phyloP scores from a whole-genome alignment of 441 rosid genomes.

The Metrosideros polymorpha region DNA sequence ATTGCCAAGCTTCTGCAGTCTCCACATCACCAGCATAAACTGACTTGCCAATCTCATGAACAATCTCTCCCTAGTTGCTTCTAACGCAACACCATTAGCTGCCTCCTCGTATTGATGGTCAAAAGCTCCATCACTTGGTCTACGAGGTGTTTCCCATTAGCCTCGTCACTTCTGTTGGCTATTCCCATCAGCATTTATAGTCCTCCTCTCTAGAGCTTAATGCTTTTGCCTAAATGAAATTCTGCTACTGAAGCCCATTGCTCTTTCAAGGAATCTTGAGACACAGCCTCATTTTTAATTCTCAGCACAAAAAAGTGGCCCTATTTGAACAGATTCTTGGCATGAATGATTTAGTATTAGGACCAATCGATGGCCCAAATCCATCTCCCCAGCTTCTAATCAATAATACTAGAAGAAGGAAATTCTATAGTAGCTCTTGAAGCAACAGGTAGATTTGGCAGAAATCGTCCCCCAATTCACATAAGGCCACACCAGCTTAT shows the following conservation, averaged over 20 bases:
- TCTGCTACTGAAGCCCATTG: not conserved
- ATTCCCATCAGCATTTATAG: not conserved
- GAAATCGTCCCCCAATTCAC: not conserved
- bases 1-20: not conserved
- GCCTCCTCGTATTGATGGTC: not conserved
- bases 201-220: not conserved
- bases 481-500: not conserved
- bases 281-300: not conserved
- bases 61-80: accelerated
- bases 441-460: not conserved
- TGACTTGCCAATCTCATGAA: not conserved
- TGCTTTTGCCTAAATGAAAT: not conserved
- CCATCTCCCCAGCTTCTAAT: not conserved
- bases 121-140: not conserved
- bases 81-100: not conserved
- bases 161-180: not conserved
- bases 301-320: no score
- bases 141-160: not conserved
- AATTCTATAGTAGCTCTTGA: not conserved
- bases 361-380: not conserved
- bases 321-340: not conserved
- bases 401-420: not conserved
- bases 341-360: not conserved
- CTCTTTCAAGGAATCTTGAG: not conserved
- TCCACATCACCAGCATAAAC: not conserved